phyloP scores from a whole-genome alignment of 1,284 basidiomycete species.

The Malassezia furfur region DNA sequence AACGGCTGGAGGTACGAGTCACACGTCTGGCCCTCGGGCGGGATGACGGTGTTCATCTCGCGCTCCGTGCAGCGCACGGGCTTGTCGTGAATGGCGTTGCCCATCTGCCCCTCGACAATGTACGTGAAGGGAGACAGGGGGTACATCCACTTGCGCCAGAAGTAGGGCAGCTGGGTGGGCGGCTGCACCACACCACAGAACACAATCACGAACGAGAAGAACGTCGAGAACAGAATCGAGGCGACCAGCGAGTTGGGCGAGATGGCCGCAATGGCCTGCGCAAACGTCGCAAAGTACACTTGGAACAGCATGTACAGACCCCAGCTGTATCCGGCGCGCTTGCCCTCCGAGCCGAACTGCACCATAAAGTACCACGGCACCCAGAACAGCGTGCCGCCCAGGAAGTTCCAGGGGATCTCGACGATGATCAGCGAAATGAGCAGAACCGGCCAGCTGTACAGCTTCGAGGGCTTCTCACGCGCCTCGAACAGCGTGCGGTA shows the following conservation, averaged over 20 bases:
- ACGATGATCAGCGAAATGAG: conserved; percentile 49
- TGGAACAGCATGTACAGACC: conserved; percentile 35
- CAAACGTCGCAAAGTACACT: conserved; percentile 56
- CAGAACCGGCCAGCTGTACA: conserved; percentile 73
- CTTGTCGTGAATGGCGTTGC: conserved; percentile 45
- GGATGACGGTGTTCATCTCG: conserved; percentile 50
- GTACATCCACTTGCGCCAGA: conserved; percentile 47
- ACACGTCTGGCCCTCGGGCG: conserved; percentile 50
- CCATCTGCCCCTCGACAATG: conserved; percentile 50
- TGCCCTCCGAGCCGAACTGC: conserved; percentile 20
- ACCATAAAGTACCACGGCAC: conserved; percentile 36
- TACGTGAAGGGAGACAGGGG: conserved; percentile 64
- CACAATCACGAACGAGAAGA: conserved; percentile 58
- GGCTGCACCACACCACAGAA: conserved; percentile 55
- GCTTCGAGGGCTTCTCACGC: conserved; percentile 64
- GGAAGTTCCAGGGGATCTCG: conserved; percentile 43
- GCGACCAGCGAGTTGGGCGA: conserved; percentile 60
- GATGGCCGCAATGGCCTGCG: conserved; percentile 60
- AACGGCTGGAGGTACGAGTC: conserved; percentile 49
- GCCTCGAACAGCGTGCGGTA: conserved; percentile 60
- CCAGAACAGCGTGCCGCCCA: conserved; percentile 39
- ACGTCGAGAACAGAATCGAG: conserved; percentile 58
- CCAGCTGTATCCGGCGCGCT: conserved; percentile 25
- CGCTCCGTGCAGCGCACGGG: conserved; percentile 48
- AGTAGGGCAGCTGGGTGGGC: conserved; percentile 30